phyloP scores from a whole-genome alignment of 768 basidiomycete species.

The Tylopilus plumbeoviolaceoides region DNA sequence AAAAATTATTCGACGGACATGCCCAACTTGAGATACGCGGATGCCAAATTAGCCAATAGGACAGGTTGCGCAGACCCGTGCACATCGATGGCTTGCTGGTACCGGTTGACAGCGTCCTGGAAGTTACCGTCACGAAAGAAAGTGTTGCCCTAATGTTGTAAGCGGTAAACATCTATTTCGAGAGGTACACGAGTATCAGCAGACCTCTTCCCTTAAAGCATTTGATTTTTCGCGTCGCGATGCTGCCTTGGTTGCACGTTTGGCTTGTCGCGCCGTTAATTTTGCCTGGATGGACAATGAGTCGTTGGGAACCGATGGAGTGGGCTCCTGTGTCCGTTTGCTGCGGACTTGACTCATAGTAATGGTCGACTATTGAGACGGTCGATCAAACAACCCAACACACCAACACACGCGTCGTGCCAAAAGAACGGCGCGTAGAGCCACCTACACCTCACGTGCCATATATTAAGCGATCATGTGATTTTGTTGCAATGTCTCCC shows the following conservation, averaged over 20 bases:
- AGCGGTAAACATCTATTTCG: not conserved
- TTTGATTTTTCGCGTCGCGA: conserved; percentile 24
- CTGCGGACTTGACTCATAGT: not conserved
- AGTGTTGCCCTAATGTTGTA: conserved; percentile 37
- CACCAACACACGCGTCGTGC: too few relatives aligned
- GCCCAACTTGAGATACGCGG: conserved; percentile 40
- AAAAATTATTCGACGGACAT: conserved; percentile 23
- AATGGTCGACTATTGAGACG: not conserved
- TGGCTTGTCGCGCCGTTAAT: conserved; percentile 8
- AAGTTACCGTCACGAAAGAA: conserved; percentile 38
- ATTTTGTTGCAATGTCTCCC: too few relatives aligned
- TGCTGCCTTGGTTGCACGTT: conserved; percentile 16
- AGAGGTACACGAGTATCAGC: not conserved
- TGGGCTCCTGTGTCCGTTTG: not conserved
- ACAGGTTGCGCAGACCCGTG: conserved; percentile 34
- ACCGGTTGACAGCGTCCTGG: conserved; percentile 36
- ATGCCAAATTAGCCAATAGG: conserved; percentile 41
- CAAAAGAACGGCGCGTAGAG: too few relatives aligned
- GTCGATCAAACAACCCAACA: too few relatives aligned
- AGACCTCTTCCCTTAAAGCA: conserved; percentile 28
- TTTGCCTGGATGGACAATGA: not conserved
- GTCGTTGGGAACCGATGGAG: not conserved
- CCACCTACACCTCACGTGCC: too few relatives aligned
- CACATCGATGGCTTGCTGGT: conserved; percentile 36
- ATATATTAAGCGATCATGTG: too few relatives aligned